Evolutionary conservation across 164 flowering plant genomes (phyloP), one percentile per base, ranked within the genome.

Genomic region (Macadamia integrifolia): DNA sequence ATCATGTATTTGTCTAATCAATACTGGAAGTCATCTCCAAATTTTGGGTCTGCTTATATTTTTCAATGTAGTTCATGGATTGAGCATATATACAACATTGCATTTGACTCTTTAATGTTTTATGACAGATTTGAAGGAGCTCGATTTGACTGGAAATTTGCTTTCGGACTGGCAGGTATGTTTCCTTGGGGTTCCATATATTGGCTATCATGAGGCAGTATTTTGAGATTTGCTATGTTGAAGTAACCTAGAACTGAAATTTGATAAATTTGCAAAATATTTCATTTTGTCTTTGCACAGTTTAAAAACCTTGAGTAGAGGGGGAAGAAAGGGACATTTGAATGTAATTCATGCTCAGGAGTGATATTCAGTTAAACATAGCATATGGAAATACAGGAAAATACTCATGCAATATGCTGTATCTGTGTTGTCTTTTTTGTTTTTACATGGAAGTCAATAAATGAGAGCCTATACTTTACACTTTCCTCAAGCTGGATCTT

Each of bases 91-190:
- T 9, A 58, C 6, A 9, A 28, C 18, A 18, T 14, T 59, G 30
- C 8, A 7, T 32, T 4, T 66, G 7, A 6, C 46, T 6, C 29
- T 14, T 53, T 71, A 2, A 62, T 60, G 28, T 67, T 69, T 40
- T 68, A 17, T 73, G 79, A 70, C 91, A 93, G 98, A 86, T 73
- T 68, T 94, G n/a, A 87, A 86, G 83, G 87, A 84, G 80, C 92
- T 94, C 60, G 98, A 94, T 80, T 85, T 92, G 82, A 90, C 92
- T 70, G 98, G 95, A 78, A 94, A 90, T 75, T 75, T 94, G 78
- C 82, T 94, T 61, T 80, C 87, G 57, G 81, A 88, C 6, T 94
- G 98, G 98, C 78, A 85, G 72, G 98, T 93, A 86, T 61, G 79
- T 73, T 23, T 50, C 53, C 55, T 71, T 23, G 29, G 14, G 30